Conservation (phyloP, 208 protist species). For the Vickermania ingenoplastis region DNA sequence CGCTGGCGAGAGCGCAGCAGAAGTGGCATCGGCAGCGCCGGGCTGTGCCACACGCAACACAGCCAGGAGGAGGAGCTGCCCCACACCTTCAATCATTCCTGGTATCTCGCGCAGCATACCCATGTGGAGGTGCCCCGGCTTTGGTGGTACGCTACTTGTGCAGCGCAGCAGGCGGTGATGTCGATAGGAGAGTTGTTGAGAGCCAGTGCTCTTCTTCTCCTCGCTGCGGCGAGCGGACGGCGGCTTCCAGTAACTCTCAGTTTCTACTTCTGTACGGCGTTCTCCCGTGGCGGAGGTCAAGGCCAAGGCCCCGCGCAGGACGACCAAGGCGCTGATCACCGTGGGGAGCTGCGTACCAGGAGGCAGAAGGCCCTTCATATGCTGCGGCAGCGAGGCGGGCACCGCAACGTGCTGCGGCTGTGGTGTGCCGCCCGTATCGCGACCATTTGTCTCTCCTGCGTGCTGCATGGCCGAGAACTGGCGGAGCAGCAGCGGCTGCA, state of each 20-base stretch:
- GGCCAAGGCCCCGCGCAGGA: neutral
- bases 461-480: too few species aligned
- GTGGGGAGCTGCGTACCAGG: neutral
- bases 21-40: too few species aligned
- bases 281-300: neutral
- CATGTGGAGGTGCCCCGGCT: neutral
- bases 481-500: neutral
- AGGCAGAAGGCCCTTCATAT: neutral
- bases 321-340: neutral
- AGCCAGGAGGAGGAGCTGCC: constrained; percentile 3
- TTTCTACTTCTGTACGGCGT: neutral
- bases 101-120: neutral
- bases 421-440: too few species aligned
- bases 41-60: too few species aligned
- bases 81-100: neutral
- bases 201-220: neutral
- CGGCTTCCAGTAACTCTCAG: neutral
- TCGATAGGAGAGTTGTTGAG: too few species aligned
- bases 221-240: neutral
- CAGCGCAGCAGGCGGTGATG: too few species aligned
- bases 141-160: neutral
- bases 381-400: too few species aligned
- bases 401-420: too few species aligned
- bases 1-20: too few species aligned
- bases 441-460: too few species aligned